These are phyloP conservation scores for Cylindrodendrum hubeiense DNA, from an alignment of 2,329 filamentous ascomycete species.

Conservation along the genomic window DNA sequence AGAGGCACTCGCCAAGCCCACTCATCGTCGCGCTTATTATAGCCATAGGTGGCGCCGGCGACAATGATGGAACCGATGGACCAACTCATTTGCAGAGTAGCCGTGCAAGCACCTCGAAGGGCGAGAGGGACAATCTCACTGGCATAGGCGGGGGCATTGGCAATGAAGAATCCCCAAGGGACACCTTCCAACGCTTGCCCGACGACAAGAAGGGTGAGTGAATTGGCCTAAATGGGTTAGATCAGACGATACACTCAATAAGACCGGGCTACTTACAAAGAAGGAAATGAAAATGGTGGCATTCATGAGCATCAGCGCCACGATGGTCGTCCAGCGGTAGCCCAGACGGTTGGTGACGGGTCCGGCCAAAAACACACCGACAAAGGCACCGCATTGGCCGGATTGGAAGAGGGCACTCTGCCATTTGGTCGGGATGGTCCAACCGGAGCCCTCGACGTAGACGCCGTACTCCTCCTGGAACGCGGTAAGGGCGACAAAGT, in stretches of 20 bases:
- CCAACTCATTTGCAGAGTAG: slow-evolving; percentile 75
- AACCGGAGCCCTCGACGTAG: slow-evolving; percentile 33
- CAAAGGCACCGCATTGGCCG: slow-evolving; percentile 51
- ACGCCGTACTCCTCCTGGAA: slow-evolving; percentile 54
- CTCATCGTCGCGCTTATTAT: slow-evolving; percentile 52
- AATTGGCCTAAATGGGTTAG: no score
- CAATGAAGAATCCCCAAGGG: slow-evolving; percentile 73
- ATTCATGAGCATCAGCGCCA: slow-evolving; percentile 53
- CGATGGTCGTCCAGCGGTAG: slow-evolving; percentile 53
- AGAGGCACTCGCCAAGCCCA: slow-evolving; percentile 57
- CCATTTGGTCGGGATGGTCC: slow-evolving; percentile 56
- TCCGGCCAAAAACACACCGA: slow-evolving; percentile 53
- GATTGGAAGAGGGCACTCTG: slow-evolving; percentile 51
- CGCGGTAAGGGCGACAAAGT: slow-evolving; percentile 56
- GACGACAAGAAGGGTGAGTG: slow-evolving; percentile 58
- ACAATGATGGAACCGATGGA: slow-evolving; percentile 72
- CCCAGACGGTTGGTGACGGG: slow-evolving; percentile 52
- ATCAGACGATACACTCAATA: no score
- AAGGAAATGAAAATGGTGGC: slow-evolving; percentile 63
- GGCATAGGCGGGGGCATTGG: slow-evolving; percentile 72
- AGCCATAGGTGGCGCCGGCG: slow-evolving; percentile 64
- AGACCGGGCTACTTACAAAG: no score
- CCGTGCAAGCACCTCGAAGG: slow-evolving; percentile 67
- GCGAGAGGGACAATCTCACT: slow-evolving; percentile 69
- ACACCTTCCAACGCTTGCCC: slow-evolving; percentile 70